Evolutionary conservation across 2,329 filamentous ascomycete species (phyloP), one percentile per base, ranked within the genome.

Genomic region (Basipetospora chlamydospora): DNA sequence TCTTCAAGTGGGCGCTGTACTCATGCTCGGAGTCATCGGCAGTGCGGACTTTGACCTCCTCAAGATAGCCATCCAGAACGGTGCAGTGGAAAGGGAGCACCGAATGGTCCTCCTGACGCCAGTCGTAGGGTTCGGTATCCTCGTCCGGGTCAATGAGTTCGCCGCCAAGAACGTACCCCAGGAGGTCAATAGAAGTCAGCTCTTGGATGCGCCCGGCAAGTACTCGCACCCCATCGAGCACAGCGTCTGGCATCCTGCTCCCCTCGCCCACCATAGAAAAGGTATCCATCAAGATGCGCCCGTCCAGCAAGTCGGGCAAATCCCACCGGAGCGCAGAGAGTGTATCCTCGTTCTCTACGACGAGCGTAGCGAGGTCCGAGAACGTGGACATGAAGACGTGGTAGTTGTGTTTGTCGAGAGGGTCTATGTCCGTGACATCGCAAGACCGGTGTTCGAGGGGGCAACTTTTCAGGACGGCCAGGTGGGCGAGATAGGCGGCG

Each of bases 41-140:
- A 5, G 57, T 49, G 1, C 52, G 45, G 9, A 69, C 44, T 9
- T 57, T 49, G 10, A 70, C 55, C 4, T 54, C 52, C 25, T 53
- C 44, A n/a, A 72, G 47, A 40, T 63, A 66, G 6, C 49, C 46
- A 39, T 70, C 57, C 13, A 73, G 50, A 4, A 62, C 49, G 0
- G 59, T 54, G 28, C 70, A 64, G 2, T 47, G 60, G 43, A 72
- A 73, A 0, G 61, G 49, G 1, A 70, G 50, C 4, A 69, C 56
- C 7, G 45, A 38, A 5, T 49, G 38, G 7, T 43, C 34, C 15
- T 43, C 4, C 7, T 13, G 26, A 3, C 13, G 26, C 11, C 5
- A 6, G 12, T 28, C 26, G 4, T 13, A n/a, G n/a, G n/a, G n/a
- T n/a, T n/a, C n/a, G n/a, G n/a, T n/a, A n/a, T n/a, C n/a, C n/a